These are phyloP conservation scores for Boeremia lycopersici DNA, from an alignment of 2,329 filamentous ascomycete species.

Conservation along the genomic window DNA sequence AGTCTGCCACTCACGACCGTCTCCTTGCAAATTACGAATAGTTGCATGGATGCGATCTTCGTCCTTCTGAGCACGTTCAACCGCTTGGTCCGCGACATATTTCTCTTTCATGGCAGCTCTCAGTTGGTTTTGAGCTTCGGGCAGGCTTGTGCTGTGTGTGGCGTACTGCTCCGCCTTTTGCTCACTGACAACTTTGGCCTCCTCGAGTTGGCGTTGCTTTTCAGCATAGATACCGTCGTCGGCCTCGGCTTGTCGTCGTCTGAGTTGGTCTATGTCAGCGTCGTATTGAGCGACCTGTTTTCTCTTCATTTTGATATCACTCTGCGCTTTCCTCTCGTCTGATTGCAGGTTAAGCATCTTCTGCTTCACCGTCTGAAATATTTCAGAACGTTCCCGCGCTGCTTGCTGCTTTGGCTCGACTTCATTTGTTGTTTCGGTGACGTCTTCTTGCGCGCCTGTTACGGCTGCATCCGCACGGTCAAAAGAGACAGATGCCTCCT, in stretches of 20 bases:
- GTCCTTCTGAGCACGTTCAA: slow-evolving; percentile 52
- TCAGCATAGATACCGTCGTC: slow-evolving; percentile 72
- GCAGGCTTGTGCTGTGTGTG: slow-evolving; percentile 48
- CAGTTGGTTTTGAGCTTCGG: slow-evolving; percentile 45
- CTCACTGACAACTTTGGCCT: slow-evolving; percentile 59
- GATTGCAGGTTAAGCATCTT: slow-evolving; percentile 58
- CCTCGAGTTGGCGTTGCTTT: slow-evolving; percentile 65
- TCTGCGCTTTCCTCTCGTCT: slow-evolving; percentile 70
- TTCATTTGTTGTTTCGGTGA: slow-evolving; percentile 43
- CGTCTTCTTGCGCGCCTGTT: slow-evolving; percentile 44
- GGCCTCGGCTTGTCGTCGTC: slow-evolving; percentile 62
- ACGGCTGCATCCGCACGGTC: slow-evolving; percentile 51
- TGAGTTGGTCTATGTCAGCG: slow-evolving; percentile 60
- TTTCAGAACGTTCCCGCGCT: slow-evolving; percentile 57
- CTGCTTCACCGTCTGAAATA: slow-evolving; percentile 59
- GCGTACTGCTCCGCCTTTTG: slow-evolving; percentile 53
- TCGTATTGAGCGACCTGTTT: slow-evolving; percentile 50
- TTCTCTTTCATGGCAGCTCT: slow-evolving; percentile 37
- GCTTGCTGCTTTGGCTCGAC: slow-evolving; percentile 55
- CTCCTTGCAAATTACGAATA: slow-evolving; percentile 59
- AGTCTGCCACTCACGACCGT: slow-evolving; percentile 64
- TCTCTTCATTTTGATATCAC: slow-evolving; percentile 61
- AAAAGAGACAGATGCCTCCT: slow-evolving; percentile 51
- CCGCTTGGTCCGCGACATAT: slow-evolving; percentile 25
- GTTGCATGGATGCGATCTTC: slow-evolving; percentile 58